Evolutionary conservation across 495 filamentous ascomycete genomes (phyloP), one percentile per base, ranked within the genome.

Genomic region (Aspergillus cavernicola): DNA sequence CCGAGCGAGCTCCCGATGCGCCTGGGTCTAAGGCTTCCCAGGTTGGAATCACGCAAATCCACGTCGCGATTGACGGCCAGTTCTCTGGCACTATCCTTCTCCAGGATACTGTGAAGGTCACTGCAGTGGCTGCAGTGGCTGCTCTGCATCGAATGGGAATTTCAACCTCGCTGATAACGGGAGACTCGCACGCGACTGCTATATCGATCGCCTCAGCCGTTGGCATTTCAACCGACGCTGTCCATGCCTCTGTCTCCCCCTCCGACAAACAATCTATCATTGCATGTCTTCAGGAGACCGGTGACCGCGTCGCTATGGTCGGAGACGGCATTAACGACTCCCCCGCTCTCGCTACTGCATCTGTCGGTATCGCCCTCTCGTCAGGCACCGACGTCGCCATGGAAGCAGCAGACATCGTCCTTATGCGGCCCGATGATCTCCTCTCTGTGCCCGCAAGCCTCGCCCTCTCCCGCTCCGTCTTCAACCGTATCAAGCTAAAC

Each of bases 291-390:
- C 88, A 97, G 70, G 75, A 73, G 0, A 56, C 68, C 2, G 90
- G 90, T 53, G 79, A 86, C 38, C 75, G 85, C 45, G 88, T 99
- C 19, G 93, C 90, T 58, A 97, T 99, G 93, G 93, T 97, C 19
- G 93, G 93, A 46, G 93, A 99, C 65, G 93, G 93, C 32, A 97
- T 99, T 79, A 99, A 99, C 67, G 93, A 99, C 75, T 97, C 92
- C 0, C 93, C 93, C 1, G 93, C 93, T 1, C 80, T 99, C 2
- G 93, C 92, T 13, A 96, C 90, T 2, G 91, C 93, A 24, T 82
- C 91, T 53, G 84, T 97, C 37, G 93, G 93, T 52, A 96, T 99
- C 60, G 90, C 92, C 15, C 87, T 99, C 65, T 80, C 88, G 15
- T 89, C 85, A 0, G 93, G 93, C 50, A 97, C 93, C 0, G 93